phyloP scores from a whole-genome alignment of 2,329 filamentous ascomycete genomes.

The Fusarium gaditjirri region DNA sequence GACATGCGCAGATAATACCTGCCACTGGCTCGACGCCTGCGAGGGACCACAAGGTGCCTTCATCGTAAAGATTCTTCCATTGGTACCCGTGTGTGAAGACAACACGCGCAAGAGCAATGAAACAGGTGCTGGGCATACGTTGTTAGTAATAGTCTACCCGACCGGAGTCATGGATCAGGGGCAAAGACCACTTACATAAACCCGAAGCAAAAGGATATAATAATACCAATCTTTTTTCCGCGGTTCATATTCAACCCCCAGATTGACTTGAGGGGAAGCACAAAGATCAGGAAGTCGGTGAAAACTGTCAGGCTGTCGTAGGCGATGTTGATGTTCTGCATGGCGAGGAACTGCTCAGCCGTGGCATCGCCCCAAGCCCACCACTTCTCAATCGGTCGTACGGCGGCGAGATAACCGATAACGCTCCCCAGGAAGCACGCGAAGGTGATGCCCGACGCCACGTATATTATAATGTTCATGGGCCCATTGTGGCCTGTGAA shows the following conservation, averaged over 20 bases:
- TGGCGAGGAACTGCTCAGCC: conserved; percentile 6
- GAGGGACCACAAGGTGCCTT: conserved; percentile 1
- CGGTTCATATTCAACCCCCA: conserved; percentile 15
- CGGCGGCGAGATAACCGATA: background rate
- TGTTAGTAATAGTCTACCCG: rapidly evolving
- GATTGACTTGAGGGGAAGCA: conserved; percentile 5
- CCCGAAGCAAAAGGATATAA: conserved; percentile 4
- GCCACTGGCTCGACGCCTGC: conserved; percentile 12
- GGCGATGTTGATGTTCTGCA: conserved; percentile 5
- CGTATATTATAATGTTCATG: conserved; percentile 4
- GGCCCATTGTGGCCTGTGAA: conserved; percentile 7
- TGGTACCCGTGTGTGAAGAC: conserved; percentile 7
- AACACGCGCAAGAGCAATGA: background rate
- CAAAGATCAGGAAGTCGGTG: conserved; percentile 14
- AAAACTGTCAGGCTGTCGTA: conserved; percentile 8
- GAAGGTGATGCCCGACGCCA: background rate
- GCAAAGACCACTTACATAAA: background rate
- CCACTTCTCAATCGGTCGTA: conserved; percentile 8
- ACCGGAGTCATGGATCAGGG: background rate
- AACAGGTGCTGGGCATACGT: background rate
- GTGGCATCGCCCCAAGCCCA: conserved; percentile 18
- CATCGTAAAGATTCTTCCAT: conserved; percentile 13
- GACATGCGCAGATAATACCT: conserved; percentile 3
- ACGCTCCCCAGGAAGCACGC: conserved; percentile 12
- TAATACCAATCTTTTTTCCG: conserved; percentile 3